Evolutionary conservation across 257 asterid genomes (phyloP), one percentile per base, ranked within the genome.

Genomic region (Ilex aquifolium): DNA sequence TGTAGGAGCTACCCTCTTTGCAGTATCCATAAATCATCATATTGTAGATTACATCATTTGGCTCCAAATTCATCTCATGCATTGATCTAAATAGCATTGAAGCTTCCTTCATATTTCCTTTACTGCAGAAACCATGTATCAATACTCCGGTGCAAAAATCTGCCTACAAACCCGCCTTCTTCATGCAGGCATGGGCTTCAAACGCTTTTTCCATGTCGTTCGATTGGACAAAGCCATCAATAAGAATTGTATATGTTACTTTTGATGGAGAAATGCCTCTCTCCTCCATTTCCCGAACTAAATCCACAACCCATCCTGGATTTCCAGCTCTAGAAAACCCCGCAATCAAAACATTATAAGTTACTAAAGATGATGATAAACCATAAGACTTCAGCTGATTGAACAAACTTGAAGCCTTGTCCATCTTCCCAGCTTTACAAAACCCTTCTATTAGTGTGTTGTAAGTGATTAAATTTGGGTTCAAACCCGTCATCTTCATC

Each of bases 101-200:
- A 63, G 92, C 92, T 71, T 88, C 90, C 77, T 74, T 86, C 95
- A 88, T 82, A 61, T 88, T 80, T 56, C 87, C 87, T 70, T 80
- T 82, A 61, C 58, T 74, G 51, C 92, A 82, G 88, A 84, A 88
- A 40, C 95, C 95, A 13, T 80, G 78, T 68, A 83, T 83, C 80
- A 87, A 66, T 44, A 68, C 94, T 40, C 95, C 87, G 32, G 91
- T 87, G 61, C 80, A 79, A 67, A 75, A 78, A 75, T 88, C 95
- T 13, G 82, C 76, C 21, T 21, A 72, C 71, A 78, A 67, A 63
- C 76, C 61, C 17, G 81, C 72, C 57, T 76, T 75, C 68, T 79
- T 70, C 92, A 88, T 86, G 64, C 66, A 32, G n/a, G 79, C 72
- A 32, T 82, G 74, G 56, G 84, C 57, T 57, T 80, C 78, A 58